phyloP scores from a whole-genome alignment of 176 grass and related monocot species.

The Triticum monococcum region DNA sequence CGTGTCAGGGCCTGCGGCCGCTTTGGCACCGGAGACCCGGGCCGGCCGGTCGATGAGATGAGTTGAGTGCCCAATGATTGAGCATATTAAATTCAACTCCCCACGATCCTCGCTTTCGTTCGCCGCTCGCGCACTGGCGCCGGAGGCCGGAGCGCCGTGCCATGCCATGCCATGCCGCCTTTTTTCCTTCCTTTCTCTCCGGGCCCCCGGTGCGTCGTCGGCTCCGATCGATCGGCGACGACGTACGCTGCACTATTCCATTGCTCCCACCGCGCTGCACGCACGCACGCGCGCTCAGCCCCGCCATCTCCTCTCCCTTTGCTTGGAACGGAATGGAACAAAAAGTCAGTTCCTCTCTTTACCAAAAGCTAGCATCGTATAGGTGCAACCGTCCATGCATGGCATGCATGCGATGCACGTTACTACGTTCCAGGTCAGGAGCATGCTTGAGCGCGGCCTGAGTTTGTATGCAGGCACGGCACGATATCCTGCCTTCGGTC shows the following conservation, averaged over 20 bases:
- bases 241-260: background rate
- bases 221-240: too few relatives aligned
- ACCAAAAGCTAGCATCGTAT: background rate
- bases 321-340: slow-evolving; percentile 24
- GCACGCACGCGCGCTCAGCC: background rate
- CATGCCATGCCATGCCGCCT: background rate
- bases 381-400: background rate
- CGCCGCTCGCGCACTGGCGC: background rate
- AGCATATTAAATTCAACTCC: background rate
- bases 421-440: slow-evolving; percentile 30
- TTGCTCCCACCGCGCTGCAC: background rate
- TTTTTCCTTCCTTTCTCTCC: background rate
- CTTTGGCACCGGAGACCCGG: background rate
- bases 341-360: background rate
- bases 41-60: background rate
- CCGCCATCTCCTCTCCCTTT: background rate
- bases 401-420: background rate
- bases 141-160: too few relatives aligned
- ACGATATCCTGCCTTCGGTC: too few relatives aligned
- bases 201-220: too few relatives aligned
- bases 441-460: background rate
- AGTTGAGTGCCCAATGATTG: slow-evolving; percentile 57
- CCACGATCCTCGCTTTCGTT: background rate
- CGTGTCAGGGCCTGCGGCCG: background rate
- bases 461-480: too few relatives aligned